These are phyloP conservation scores for Rhodofomes roseus DNA, from an alignment of 1,284 basidiomycete genomes.

Conservation along the genomic window DNA sequence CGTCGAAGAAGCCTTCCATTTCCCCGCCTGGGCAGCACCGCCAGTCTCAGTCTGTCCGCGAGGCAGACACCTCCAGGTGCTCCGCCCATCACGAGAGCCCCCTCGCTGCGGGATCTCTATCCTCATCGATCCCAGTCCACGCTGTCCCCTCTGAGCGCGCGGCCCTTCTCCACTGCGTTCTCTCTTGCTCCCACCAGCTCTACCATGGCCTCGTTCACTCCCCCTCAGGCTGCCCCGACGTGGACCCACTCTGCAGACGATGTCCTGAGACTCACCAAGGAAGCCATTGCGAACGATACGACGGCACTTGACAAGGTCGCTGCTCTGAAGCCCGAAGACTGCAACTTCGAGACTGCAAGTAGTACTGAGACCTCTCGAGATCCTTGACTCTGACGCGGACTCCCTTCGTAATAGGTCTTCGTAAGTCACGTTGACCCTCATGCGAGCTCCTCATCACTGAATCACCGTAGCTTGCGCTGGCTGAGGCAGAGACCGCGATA, in stretches of 20 bases:
- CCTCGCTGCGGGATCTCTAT: not conserved
- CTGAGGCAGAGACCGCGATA: conserved; percentile 52
- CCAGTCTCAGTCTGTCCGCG: not conserved
- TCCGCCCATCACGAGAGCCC: conserved; percentile 4
- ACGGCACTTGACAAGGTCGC: conserved; percentile 59
- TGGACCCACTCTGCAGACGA: conserved; percentile 71
- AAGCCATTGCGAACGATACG: conserved; percentile 55
- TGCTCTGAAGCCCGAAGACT: conserved; percentile 51
- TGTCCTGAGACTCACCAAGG: conserved; percentile 54
- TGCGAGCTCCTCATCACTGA: not conserved
- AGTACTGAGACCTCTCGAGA: not conserved
- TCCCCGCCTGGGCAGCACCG: not conserved
- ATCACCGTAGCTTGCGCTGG: conserved; percentile 16
- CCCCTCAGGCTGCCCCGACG: conserved; percentile 63
- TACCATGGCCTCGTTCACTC: conserved; percentile 45
- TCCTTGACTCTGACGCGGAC: not conserved
- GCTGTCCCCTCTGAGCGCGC: conserved; percentile 1
- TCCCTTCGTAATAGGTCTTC: conserved; percentile 13
- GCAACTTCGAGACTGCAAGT: conserved; percentile 56
- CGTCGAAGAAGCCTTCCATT: not conserved
- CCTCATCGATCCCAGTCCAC: conserved; percentile 18
- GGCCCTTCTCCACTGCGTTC: conserved; percentile 17
- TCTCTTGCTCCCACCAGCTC: conserved; percentile 5
- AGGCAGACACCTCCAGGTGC: not conserved
- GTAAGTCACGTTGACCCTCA: conserved; percentile 7